These are phyloP conservation scores for Acacia acuminata DNA, from an alignment of 306 rosid species.

Conservation along the genomic window DNA sequence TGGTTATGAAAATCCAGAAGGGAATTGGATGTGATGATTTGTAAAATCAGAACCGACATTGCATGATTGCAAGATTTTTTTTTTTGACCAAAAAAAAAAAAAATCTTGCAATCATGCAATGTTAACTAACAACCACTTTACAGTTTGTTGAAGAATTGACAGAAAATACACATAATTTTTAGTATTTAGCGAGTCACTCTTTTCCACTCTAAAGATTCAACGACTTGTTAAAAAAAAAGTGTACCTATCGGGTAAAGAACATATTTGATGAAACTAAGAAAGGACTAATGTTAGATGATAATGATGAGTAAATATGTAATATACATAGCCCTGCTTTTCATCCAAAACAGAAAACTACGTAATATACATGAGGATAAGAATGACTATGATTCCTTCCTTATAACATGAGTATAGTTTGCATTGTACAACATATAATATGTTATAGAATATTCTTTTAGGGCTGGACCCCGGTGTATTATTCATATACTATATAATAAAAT, in stretches of 20 bases:
- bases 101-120: too few species aligned
- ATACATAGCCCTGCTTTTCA: too few species aligned
- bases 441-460: too few species aligned
- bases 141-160: background rate
- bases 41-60: background rate
- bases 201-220: slow-evolving; percentile 10
- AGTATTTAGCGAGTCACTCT: background rate
- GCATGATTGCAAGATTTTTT: background rate
- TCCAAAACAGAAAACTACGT: too few species aligned
- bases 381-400: fast-evolving
- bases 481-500: too few species aligned
- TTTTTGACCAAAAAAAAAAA: too few species aligned
- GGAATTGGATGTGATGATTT: background rate
- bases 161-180: background rate
- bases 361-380: too few species aligned
- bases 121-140: background rate
- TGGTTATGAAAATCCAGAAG: background rate
- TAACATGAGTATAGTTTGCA: too few species aligned
- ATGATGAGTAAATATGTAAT: too few species aligned
- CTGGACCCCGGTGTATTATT: too few species aligned
- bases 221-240: background rate
- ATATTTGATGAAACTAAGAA: slow-evolving; percentile 46
- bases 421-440: too few species aligned
- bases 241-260: slow-evolving; percentile 51
- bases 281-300: slow-evolving; percentile 33